A percentile compares a stretch with the other conserved stretches of the same genome.
Evolutionary conservation across 2,329 filamentous ascomycete species (phyloP).

Genomic region (Penicillium sp.): DNA sequence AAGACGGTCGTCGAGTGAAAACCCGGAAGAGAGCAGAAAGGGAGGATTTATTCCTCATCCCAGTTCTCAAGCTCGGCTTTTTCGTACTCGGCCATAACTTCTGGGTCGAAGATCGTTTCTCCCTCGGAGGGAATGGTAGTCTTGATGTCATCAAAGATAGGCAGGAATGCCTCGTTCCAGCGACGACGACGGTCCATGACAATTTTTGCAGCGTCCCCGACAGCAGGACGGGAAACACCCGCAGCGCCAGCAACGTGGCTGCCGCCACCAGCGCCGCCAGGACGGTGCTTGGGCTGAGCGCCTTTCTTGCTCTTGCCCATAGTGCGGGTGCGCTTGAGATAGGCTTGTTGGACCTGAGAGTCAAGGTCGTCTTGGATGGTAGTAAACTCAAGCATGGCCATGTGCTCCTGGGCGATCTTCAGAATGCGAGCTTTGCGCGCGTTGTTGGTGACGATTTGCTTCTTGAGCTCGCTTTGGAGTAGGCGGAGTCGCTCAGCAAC

Average conservation of each 20-base stretch:
- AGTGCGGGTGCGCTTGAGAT: slow-evolving; percentile 90
- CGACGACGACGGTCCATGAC: slow-evolving; percentile 87
- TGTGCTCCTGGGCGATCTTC: slow-evolving; percentile 84
- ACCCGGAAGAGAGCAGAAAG: not conserved
- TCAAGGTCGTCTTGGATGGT: slow-evolving; percentile 97
- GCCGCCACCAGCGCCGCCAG: slow-evolving; percentile 70
- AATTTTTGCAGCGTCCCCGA: slow-evolving; percentile 86
- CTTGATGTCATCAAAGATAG: slow-evolving; percentile 82
- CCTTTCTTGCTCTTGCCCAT: slow-evolving; percentile 93
- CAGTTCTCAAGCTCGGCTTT: slow-evolving; percentile 75
- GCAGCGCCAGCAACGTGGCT: slow-evolving; percentile 51
- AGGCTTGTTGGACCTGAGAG: slow-evolving; percentile 88
- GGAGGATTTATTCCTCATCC: slow-evolving; percentile 66
- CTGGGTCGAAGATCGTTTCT: slow-evolving; percentile 73
- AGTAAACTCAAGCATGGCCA: slow-evolving; percentile 95
- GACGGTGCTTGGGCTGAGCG: slow-evolving; percentile 56
- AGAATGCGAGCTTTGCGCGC: slow-evolving; percentile 83
- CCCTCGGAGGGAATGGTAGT: slow-evolving; percentile 66
- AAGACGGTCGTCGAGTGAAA: not conserved
- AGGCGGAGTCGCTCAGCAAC: slow-evolving; percentile 84
- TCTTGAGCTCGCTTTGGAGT: slow-evolving; percentile 76
- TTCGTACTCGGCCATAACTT: slow-evolving; percentile 69
- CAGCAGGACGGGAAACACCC: slow-evolving; percentile 55
- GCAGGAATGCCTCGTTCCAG: slow-evolving; percentile 88
- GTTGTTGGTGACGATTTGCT: slow-evolving; percentile 83